Evolutionary conservation across 192 early-diverging fungal genomes (phyloP).

Genomic region (Coemansia sp.): DNA sequence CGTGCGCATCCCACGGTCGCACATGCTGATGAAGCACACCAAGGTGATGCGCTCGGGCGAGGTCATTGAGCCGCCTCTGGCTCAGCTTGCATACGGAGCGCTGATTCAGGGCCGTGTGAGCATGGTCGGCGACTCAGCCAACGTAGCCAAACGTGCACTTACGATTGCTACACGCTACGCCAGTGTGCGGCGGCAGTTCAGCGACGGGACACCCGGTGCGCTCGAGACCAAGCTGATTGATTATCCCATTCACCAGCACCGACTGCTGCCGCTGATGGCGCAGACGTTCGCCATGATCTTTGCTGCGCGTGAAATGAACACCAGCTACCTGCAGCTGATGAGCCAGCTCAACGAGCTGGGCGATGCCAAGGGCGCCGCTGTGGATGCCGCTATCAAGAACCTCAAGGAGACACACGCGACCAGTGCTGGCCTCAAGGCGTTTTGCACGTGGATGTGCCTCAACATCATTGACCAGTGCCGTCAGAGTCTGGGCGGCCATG

Average conservation of each 20-base stretch:
- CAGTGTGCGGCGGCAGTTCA: conserved; percentile 88
- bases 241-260: conserved; percentile 91
- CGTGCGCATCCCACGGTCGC: conserved; percentile 83
- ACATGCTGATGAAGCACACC: conserved; percentile 94
- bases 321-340: conserved; percentile 80
- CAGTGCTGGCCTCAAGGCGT: conserved; percentile 87
- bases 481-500: conserved; percentile 88
- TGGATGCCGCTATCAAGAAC: conserved; percentile 64
- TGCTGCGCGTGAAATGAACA: conserved; percentile 78
- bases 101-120: conserved; percentile 80
- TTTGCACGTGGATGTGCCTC: conserved; percentile 89
- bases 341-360: conserved; percentile 66
- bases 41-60: conserved; percentile 78
- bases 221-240: conserved; percentile 88
- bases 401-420: conserved; percentile 93
- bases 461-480: conserved; percentile 90
- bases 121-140: conserved; percentile 83
- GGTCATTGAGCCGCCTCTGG: conserved; percentile 77
- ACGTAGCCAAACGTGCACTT: conserved; percentile 85
- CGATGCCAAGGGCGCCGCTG: conserved; percentile 59
- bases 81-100: conserved; percentile 86
- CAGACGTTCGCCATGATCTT: conserved; percentile 90
- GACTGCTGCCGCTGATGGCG: conserved; percentile 88
- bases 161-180: conserved; percentile 91
- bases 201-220: conserved; percentile 58